These are phyloP conservation scores for Phytophthora fragariaefolia DNA, from an alignment of 352 stramenopile genomes.

Conservation along the genomic window DNA sequence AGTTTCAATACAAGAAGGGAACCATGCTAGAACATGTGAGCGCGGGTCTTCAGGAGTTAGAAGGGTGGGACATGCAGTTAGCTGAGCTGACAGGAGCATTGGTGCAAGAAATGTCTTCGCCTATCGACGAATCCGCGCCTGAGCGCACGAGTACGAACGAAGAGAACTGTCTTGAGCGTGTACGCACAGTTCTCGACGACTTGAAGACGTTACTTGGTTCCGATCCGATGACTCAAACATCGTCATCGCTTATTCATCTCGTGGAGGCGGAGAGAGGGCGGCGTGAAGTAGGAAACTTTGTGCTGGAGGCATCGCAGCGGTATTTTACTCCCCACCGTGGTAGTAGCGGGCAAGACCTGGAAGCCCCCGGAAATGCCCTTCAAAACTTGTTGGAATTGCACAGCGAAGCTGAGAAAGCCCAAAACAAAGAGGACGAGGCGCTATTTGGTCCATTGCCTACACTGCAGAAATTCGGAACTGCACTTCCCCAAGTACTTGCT, in stretches of 20 bases:
- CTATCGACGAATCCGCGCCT: slow-evolving; percentile 10
- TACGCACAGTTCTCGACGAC: slow-evolving; percentile 40
- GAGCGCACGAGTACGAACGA: slow-evolving; percentile 29
- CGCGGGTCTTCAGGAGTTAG: slow-evolving; percentile 40
- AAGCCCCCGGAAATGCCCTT: slow-evolving; percentile 13
- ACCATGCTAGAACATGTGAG: slow-evolving; percentile 26
- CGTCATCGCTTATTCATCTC: slow-evolving; percentile 57
- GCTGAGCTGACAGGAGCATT: slow-evolving; percentile 39
- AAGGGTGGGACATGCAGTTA: slow-evolving; percentile 45
- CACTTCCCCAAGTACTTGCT: slow-evolving; percentile 46
- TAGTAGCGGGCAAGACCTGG: not conserved
- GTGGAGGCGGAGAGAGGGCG: slow-evolving; percentile 55
- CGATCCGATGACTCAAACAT: slow-evolving; percentile 55
- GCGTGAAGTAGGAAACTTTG: slow-evolving; percentile 59
- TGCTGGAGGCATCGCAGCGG: slow-evolving; percentile 49
- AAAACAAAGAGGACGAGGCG: slow-evolving; percentile 65
- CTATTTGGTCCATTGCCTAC: slow-evolving; percentile 34
- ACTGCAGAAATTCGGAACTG: slow-evolving; percentile 53
- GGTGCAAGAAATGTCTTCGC: slow-evolving; percentile 44
- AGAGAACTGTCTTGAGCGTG: slow-evolving; percentile 31
- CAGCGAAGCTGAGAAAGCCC: slow-evolving; percentile 44
- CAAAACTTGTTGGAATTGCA: slow-evolving; percentile 46
- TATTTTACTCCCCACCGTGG: slow-evolving; percentile 27
- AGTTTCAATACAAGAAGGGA: slow-evolving; percentile 35
- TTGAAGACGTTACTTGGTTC: slow-evolving; percentile 50